Evolutionary conservation across 495 filamentous ascomycete genomes (phyloP).

Genomic region (Chlorociboria aeruginascens): DNA sequence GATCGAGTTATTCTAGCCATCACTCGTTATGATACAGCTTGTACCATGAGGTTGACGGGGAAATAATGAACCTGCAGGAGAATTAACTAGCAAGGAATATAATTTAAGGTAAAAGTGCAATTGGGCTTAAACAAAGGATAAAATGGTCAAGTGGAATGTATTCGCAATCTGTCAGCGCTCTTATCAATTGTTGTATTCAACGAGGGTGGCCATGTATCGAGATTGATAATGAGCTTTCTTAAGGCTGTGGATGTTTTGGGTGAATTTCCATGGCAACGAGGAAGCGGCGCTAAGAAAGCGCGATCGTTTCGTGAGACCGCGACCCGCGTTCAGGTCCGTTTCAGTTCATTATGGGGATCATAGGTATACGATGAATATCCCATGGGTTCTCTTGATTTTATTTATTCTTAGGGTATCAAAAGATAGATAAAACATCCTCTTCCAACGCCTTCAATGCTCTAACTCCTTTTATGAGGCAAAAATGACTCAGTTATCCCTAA

Average conservation of each 20-base stretch:
- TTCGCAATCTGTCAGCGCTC: conserved; percentile 10
- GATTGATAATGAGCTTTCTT: conserved; percentile 1
- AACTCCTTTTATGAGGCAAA: no score
- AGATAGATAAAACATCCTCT: no score
- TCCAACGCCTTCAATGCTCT: no score
- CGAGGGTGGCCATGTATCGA: conserved; percentile 20
- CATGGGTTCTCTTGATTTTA: not conserved
- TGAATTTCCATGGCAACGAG: conserved; percentile 10
- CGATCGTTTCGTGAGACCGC: conserved; percentile 3
- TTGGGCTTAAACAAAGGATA: no score
- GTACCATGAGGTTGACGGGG: not conserved
- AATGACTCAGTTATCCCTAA: no score
- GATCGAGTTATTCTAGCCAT: conserved; percentile 27
- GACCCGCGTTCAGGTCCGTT: no score
- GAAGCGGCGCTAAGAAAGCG: conserved; percentile 1
- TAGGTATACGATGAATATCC: no score
- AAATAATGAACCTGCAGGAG: not conserved
- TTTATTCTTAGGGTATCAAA: not conserved
- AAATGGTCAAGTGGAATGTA: conserved; percentile 10
- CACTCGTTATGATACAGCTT: conserved; percentile 1
- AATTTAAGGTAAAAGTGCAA: no score
- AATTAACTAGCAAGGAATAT: not conserved
- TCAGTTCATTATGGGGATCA: no score
- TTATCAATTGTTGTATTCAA: conserved; percentile 14
- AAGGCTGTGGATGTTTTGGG: not conserved